phyloP scores from a whole-genome alignment of 192 early-diverging fungal genomes.

The Rhizophagus sp. region DNA sequence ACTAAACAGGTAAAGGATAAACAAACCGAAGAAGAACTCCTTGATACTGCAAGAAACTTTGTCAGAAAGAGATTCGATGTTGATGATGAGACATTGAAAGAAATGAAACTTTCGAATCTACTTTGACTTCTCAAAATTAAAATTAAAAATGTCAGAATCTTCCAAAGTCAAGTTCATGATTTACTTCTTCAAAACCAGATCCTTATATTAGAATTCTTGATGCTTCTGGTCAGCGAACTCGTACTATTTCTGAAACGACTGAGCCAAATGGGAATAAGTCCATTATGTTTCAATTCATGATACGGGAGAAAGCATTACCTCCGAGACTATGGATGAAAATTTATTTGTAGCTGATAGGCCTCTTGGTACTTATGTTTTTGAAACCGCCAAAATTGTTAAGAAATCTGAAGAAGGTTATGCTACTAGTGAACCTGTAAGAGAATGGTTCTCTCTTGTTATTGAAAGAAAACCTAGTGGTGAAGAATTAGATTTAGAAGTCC shows the following conservation, averaged over 20 bases:
- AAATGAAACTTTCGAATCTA: constrained; percentile 1
- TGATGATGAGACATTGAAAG: background rate
- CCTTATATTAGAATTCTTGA: constrained; percentile 22
- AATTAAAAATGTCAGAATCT: constrained; percentile 2
- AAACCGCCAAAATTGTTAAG: background rate
- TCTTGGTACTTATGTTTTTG: constrained; percentile 6
- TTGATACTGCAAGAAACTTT: background rate
- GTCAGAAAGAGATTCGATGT: constrained; percentile 22
- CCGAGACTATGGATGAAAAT: constrained; percentile 5
- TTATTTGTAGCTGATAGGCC: background rate
- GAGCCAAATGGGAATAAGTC: constrained; percentile 19
- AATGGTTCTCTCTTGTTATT: background rate
- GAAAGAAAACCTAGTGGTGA: background rate
- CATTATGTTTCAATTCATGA: constrained; percentile 11
- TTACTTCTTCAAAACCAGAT: constrained; percentile 4
- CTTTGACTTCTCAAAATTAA: constrained; percentile 8
- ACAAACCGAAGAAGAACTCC: constrained; percentile 7
- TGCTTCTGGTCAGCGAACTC: background rate
- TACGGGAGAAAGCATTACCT: constrained; percentile 4
- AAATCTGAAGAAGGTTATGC: constrained; percentile 4
- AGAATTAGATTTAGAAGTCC: background rate
- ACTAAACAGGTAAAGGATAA: constrained; percentile 2
- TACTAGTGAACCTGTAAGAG: background rate
- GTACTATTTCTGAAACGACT: background rate
- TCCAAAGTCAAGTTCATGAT: background rate